phyloP scores from a whole-genome alignment of 352 stramenopile species.

The Globisporangium emineosum region DNA sequence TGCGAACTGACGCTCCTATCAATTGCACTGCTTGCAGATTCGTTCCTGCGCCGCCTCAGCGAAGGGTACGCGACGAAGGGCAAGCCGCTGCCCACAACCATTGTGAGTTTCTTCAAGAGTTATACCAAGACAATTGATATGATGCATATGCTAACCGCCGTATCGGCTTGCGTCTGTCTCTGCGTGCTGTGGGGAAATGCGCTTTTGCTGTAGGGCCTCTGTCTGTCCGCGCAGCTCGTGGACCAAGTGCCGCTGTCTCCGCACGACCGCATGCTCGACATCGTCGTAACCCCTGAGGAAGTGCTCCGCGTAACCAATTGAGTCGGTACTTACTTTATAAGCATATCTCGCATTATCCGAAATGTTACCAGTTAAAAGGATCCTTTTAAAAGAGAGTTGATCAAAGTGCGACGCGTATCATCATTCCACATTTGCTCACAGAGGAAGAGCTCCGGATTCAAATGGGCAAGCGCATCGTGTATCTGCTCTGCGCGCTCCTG shows the following conservation, averaged over 20 bases:
- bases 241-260: constrained; percentile 54
- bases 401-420: neutral
- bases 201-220: constrained; percentile 54
- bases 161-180: neutral
- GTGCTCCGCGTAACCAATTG: constrained; percentile 27
- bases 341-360: neutral
- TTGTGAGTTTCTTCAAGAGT: too few species aligned
- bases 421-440: neutral
- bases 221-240: constrained; percentile 55
- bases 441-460: neutral
- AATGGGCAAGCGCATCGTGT: neutral
- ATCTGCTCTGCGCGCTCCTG: constrained; percentile 38
- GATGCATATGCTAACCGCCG: neutral
- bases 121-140: neutral
- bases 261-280: constrained; percentile 66
- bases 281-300: constrained; percentile 63
- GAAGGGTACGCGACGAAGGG: constrained; percentile 39
- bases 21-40: constrained; percentile 34
- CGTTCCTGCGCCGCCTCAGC: constrained; percentile 59
- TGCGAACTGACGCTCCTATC: neutral
- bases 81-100: constrained; percentile 40
- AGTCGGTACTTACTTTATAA: neutral
- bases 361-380: neutral
- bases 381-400: too few species aligned
- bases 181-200: neutral